Evolutionary conservation across 2,329 filamentous ascomycete species (phyloP).

Genomic region (Clarireedia paspali): DNA sequence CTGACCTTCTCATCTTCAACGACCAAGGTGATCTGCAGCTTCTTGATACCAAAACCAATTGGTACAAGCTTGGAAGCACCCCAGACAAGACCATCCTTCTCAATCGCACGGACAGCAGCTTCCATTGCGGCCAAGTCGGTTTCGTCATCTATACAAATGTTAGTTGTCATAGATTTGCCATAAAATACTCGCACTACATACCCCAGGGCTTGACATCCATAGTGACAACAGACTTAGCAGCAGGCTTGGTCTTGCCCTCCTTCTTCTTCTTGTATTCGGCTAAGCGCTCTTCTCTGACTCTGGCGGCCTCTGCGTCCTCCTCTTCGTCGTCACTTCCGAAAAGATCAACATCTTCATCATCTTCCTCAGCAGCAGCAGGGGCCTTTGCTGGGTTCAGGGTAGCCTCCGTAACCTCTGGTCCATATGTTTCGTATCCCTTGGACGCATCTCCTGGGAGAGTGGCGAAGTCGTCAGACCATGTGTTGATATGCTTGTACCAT

Average conservation of each 20-base stretch:
- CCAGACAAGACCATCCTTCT: constrained; percentile 94
- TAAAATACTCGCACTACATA: constrained; percentile 41
- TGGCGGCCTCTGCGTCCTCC: constrained; percentile 81
- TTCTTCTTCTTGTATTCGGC: constrained; percentile 97
- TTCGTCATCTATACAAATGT: constrained; percentile 63
- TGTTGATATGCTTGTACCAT: constrained; percentile 98
- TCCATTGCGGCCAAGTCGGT: constrained; percentile 83
- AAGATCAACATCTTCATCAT: constrained; percentile 84
- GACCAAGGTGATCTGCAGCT: constrained; percentile 97
- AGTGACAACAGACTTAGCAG: constrained; percentile 93
- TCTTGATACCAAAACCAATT: constrained; percentile 96
- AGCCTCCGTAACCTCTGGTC: constrained; percentile 71
- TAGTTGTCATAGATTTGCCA: constrained; percentile 14
- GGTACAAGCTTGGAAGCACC: constrained; percentile 82
- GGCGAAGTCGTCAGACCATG: constrained; percentile 87
- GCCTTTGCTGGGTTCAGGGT: constrained; percentile 83
- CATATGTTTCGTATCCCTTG: constrained; percentile 84
- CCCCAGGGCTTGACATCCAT: constrained; percentile 98
- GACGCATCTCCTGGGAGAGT: constrained; percentile 85
- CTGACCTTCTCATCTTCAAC: constrained; percentile 96
- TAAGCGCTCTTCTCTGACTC: constrained; percentile 79
- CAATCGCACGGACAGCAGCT: constrained; percentile 69
- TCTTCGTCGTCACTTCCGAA: constrained; percentile 93
- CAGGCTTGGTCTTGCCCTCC: constrained; percentile 82
- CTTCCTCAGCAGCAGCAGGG: constrained; percentile 62